Evolutionary conservation across 768 basidiomycete genomes (phyloP), one percentile per base, ranked within the genome.

Genomic region (Gloeopeniophorella convolvens): DNA sequence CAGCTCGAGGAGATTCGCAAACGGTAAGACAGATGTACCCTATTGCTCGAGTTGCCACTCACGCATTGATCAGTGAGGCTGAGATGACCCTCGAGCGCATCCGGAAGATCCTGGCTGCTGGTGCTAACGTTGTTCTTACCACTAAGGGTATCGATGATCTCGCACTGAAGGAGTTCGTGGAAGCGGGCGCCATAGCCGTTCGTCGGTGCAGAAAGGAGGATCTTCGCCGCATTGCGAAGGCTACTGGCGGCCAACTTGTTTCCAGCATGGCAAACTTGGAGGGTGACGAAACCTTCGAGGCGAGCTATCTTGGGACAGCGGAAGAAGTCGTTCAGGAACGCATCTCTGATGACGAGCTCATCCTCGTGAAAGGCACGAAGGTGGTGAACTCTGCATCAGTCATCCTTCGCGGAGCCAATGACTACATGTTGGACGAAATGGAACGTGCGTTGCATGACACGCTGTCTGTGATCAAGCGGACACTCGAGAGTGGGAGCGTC

Each of bases 371-470:
- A 73, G 96, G 96, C 3, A 98, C 94, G 42, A 98, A 95, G 70
- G 85, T 92, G 34, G 94, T 98, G 63, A 93, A 72, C 71, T 94
- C 92, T 20, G 76, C 87, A 12, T 96, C 93, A 16, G 88, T 99
- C 62, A 80, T 99, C 50, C 74, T 99, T 51, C 80, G 96, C 47
- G 96, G 96, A 37, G 96, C 96, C 24, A 99, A 98, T 67, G 96
- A 99, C 68, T 97, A 95, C 67, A 93, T 97, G 89, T 72, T 98
- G 60, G 96, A 99, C 66, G 96, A 99, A 75, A 99, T 98, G 96
- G 96, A 99, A 70, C 76, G 96, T 41, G 86, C 91, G 0, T 67
- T 98, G 59, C 95, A 99, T 64, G 96, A 99, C 65, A 88, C 89
- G 2, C 68, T 98, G 55, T 95, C 89, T 24, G 79, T 96, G 60